Base-by-base conservation (phyloP, 1,284 basidiomycete genomes). In the Phellopilus nigrolimitatus region DNA sequence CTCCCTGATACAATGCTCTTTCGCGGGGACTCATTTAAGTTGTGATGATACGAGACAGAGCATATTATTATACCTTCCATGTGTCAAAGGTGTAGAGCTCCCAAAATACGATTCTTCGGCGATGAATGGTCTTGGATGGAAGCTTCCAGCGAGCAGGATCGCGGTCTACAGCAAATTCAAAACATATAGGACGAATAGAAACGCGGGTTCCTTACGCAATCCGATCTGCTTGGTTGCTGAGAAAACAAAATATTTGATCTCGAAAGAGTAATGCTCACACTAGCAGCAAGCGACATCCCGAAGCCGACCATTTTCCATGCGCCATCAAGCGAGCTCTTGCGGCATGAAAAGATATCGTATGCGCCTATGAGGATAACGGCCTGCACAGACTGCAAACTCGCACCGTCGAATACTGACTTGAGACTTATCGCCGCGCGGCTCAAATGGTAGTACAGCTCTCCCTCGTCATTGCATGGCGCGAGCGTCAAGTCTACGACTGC, bases 61-160 rank as follows among this genome's bases (percentile, higher is more conserved):
- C 10, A 12, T 30, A 25, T 17, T 12, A 21, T 12, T 28, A 30
- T 17, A 71, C 70, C 56, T 69, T 67, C 54, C 66, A 65, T 22
- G 62, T 58, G 45, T 71, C 70, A 4, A 67, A 60, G n/a, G 63
- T 55, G 48, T 63, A 67, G 12, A 73, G 54, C 55, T 75, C 72
- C 73, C 73, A 74, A 56, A 73, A 74, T n/a, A 74, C 60, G 44
- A 66, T 67, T 17, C 73, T 60, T 22, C 72, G 65, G 24, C 68
- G 62, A 44, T 73, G 66, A 1, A 68, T 67, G 28, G 67, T 61
- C 54, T 68, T 66, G 6, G 66, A 59, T 25, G 60, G 63, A n/a
- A 66, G 57, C 40, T 70, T 69, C 71, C 71, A 74, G 49, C 62
- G 63, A 5, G 68, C 66, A 53, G 69, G 68, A 52, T 75, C 73